These are phyloP conservation scores for Tremella yokohamensis DNA, from an alignment of 768 basidiomycete genomes.

Conservation along the genomic window DNA sequence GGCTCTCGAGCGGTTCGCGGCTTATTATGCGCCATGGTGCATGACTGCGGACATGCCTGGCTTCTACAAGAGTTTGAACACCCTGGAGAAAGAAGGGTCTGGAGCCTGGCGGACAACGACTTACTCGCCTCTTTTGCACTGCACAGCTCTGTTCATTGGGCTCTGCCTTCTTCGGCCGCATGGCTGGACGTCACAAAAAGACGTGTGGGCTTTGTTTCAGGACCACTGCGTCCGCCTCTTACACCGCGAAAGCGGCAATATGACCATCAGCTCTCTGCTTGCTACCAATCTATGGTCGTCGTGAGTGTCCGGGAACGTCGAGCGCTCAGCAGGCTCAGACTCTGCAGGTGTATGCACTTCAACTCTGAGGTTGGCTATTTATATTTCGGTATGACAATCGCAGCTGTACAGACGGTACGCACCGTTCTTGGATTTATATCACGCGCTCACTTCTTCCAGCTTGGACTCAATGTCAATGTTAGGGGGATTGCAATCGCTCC, in stretches of 20 bases:
- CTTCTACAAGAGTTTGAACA: not conserved
- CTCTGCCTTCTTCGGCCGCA: conserved; percentile 5
- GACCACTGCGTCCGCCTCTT: conserved; percentile 8
- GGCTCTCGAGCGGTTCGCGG: conserved; percentile 10
- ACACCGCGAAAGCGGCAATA: conserved; percentile 5
- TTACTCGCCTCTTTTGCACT: conserved; percentile 19
- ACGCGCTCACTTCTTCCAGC: too few relatives aligned
- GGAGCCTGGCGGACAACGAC: conserved; percentile 5
- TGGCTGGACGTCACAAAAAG: not conserved
- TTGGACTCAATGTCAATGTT: too few relatives aligned
- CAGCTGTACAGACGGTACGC: conserved; percentile 7
- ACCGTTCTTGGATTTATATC: too few relatives aligned
- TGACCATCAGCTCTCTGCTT: conserved; percentile 6
- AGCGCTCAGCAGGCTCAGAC: not conserved
- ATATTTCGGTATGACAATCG: conserved; percentile 14
- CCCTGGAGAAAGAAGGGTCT: too few relatives aligned
- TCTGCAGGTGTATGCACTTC: conserved; percentile 7
- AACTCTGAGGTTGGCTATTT: conserved; percentile 11
- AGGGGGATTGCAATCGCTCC: too few relatives aligned
- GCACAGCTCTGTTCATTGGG: conserved; percentile 9
- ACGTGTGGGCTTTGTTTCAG: conserved; percentile 9
- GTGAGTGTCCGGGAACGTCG: not conserved
- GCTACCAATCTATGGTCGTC: conserved; percentile 5
- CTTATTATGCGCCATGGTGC: conserved; percentile 18
- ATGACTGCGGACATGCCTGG: conserved; percentile 12